These are phyloP conservation scores for Ophiostoma sp. DNA, from an alignment of 2,329 filamentous ascomycete genomes.

Conservation along the genomic window DNA sequence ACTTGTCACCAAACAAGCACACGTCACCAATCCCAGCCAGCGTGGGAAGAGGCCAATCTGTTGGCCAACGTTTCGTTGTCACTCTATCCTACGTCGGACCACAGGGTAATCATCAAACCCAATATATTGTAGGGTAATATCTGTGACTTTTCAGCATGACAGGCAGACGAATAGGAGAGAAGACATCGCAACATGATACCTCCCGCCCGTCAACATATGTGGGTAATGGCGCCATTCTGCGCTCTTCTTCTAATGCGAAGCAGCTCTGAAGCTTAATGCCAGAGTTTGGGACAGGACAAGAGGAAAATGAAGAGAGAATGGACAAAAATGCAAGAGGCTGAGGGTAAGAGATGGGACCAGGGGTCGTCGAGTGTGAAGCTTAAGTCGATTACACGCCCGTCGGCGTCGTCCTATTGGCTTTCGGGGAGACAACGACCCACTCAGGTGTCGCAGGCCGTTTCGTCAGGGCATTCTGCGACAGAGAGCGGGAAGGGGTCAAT, in stretches of 20 bases:
- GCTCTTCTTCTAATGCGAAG: slow-evolving; percentile 8
- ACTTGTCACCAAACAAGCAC: neutral
- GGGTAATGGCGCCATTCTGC: slow-evolving; percentile 36
- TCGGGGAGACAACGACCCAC: slow-evolving; percentile 13
- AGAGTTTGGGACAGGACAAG: neutral
- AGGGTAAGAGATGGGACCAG: neutral
- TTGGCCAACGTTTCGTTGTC: too few species aligned
- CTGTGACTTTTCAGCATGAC: too few species aligned
- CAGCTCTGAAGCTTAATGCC: neutral
- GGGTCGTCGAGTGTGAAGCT: neutral
- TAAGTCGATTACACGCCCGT: neutral
- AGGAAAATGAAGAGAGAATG: neutral
- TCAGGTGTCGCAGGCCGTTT: slow-evolving; percentile 36
- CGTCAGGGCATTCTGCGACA: slow-evolving; percentile 37
- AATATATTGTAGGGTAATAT: too few species aligned
- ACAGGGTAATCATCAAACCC: too few species aligned
- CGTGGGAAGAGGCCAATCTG: neutral
- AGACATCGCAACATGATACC: neutral
- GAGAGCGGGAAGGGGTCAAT: neutral
- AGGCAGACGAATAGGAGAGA: neutral
- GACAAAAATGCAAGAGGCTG: neutral
- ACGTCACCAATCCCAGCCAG: neutral
- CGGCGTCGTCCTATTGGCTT: neutral
- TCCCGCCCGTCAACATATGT: slow-evolving; percentile 26
- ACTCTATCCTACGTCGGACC: too few species aligned